Base-by-base conservation (phyloP, 176 grass and related monocot genomes). In the Raddia guianensis region DNA sequence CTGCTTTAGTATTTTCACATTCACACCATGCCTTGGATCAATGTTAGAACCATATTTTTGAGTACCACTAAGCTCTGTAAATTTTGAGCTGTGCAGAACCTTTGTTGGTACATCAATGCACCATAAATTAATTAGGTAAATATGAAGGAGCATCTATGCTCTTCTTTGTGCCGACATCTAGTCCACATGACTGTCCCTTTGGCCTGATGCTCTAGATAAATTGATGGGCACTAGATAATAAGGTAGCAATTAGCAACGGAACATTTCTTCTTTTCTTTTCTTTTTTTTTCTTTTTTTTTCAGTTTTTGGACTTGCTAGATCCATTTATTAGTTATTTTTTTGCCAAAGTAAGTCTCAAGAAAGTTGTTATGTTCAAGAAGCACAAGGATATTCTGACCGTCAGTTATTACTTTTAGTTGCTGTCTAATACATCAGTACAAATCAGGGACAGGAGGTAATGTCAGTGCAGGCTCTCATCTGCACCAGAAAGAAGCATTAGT, bases 401-500 rank as follows among this genome's bases (percentile, higher is more conserved):
- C 73, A 20, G 33, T 19, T 74, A 49, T 54, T 73, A 43, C 33
- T 18, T 81, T 83, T 83, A 76, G 18, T 64, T 79, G 55, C 51
- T 81, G 8, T 63, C 73, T 82, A 40, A 82, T 81, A 64, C 40
- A 48, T 63, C 54, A 27, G 74, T 43, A 58, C 62, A 77, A 81
- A 86, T 67, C 75, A 98, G 95, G 90, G 85, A 71, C 86, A 81
- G 86, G 90, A 62, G 79, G 82, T 45, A 72, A 85, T 84, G 45
- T 74, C 73, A 88, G 75, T 58, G 33, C 90, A 80, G 90, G 86
- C 8, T 74, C 84, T 88, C 74, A 87, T 75, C 68, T 80, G 10
- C 82, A 91, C 76, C 92, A 91, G 84, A 89, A 93, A 85, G 88
- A 95, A 89, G 90, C 86, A 73, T 90, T 89, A 80, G 53, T 57